Conservation (phyloP, 2,329 filamentous ascomycete genomes). For the Hypoxylon sp. region DNA sequence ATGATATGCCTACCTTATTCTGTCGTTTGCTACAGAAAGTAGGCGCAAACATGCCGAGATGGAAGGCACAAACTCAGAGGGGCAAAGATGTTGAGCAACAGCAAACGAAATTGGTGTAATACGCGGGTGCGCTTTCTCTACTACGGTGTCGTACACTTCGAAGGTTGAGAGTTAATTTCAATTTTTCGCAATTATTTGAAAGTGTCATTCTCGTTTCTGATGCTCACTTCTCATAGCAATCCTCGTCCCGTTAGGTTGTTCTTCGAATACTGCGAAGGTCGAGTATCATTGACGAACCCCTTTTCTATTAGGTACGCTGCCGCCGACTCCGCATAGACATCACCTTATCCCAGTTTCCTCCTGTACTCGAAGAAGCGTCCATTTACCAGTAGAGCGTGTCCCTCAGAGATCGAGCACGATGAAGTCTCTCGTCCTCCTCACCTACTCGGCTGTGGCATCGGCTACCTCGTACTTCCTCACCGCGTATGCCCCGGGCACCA, state of each 20-base stretch:
- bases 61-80: constrained; percentile 5
- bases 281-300: constrained; percentile 48
- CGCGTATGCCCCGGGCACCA: constrained; percentile 48
- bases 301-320: constrained; percentile 1
- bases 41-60: constrained; percentile 17
- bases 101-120: constrained; percentile 23
- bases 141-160: constrained; percentile 23
- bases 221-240: neutral
- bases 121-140: constrained; percentile 1
- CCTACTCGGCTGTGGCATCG: constrained; percentile 38
- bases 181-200: neutral
- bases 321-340: neutral
- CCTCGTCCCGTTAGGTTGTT: neutral
- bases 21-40: constrained; percentile 7
- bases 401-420: constrained; percentile 23
- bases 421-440: constrained; percentile 31
- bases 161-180: constrained; percentile 5
- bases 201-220: neutral
- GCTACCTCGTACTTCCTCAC: constrained; percentile 49
- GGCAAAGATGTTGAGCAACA: constrained; percentile 1
- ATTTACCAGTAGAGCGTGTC: neutral
- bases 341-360: neutral
- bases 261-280: constrained; percentile 4
- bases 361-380: neutral
- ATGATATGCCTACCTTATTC: constrained; percentile 1